Conservation (phyloP, 2,329 filamentous ascomycete species). For the Camillea tinctor region DNA sequence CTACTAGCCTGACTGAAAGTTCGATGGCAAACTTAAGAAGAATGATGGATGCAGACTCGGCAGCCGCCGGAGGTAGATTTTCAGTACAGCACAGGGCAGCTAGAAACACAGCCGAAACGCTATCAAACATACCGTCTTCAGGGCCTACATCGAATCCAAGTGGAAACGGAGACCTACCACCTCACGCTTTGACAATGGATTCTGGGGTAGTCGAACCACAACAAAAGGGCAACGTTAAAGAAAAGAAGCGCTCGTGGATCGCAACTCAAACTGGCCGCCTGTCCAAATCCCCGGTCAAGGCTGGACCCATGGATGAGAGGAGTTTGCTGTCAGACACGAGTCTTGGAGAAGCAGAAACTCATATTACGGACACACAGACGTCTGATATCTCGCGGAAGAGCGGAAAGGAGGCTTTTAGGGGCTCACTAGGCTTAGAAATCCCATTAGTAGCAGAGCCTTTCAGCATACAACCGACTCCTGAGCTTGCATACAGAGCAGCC, state of each 20-base stretch:
- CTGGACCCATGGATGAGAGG: constrained; percentile 17
- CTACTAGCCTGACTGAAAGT: constrained; percentile 13
- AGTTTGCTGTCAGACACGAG: constrained; percentile 32
- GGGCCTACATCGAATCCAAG: constrained; percentile 13
- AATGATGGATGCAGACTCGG: constrained; percentile 21
- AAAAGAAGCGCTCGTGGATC: constrained; percentile 20
- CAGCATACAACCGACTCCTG: constrained; percentile 34
- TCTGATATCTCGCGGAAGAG: constrained; percentile 10
- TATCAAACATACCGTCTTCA: constrained; percentile 15
- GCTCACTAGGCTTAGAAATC: constrained; percentile 17
- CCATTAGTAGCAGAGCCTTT: constrained; percentile 25
- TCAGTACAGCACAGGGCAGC: background rate
- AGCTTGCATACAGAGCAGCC: constrained; percentile 26
- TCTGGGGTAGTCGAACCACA: constrained; percentile 12
- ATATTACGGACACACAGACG: constrained; percentile 19
- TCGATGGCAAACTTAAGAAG: constrained; percentile 16
- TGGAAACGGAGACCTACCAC: constrained; percentile 9
- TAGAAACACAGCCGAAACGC: background rate
- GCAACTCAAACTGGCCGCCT: constrained; percentile 8
- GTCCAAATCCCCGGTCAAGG: constrained; percentile 6
- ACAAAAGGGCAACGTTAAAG: constrained; percentile 8
- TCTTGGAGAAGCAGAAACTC: constrained; percentile 22
- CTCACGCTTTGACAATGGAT: constrained; percentile 24
- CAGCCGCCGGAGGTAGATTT: constrained; percentile 2
- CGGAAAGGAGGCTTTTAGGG: constrained; percentile 9